Percentiles rank a stretch among this genome's conserved stretches.
phyloP scores from a whole-genome alignment of 768 basidiomycete species.

The Lactarius sanguifluus region DNA sequence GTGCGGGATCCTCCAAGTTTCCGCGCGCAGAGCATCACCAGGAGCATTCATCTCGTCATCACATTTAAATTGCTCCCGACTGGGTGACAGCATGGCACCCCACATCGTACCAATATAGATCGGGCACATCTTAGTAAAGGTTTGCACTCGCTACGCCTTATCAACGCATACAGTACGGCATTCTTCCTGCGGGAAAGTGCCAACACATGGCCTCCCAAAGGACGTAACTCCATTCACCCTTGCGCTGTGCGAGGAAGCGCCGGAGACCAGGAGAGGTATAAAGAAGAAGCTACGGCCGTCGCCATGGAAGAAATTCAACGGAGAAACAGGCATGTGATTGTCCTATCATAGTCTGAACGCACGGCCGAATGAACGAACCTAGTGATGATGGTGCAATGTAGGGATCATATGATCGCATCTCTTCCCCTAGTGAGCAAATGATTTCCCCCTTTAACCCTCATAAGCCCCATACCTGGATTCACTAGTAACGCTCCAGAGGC shows the following conservation, averaged over 20 bases:
- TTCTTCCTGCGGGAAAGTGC: not conserved
- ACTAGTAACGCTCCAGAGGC: too few relatives aligned
- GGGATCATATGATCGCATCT: too few relatives aligned
- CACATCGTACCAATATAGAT: too few relatives aligned
- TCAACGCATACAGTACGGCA: not conserved
- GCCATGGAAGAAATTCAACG: not conserved
- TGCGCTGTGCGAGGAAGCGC: not conserved
- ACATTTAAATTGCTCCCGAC: not conserved
- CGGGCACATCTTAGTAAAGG: not conserved
- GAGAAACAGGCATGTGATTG: not conserved
- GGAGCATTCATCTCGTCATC: not conserved
- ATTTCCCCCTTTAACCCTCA: too few relatives aligned
- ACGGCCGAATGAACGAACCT: too few relatives aligned
- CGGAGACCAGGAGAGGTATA: not conserved
- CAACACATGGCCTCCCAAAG: not conserved
- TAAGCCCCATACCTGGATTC: too few relatives aligned
- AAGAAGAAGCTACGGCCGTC: not conserved
- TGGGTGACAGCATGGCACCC: not conserved
- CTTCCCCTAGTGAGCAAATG: too few relatives aligned
- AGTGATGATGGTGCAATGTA: too few relatives aligned
- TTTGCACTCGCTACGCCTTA: not conserved
- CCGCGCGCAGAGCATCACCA: not conserved
- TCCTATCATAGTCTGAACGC: not conserved
- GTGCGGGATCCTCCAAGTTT: not conserved
- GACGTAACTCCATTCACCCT: not conserved